These are phyloP conservation scores for Tephrocybe sp. DNA, from an alignment of 768 basidiomycete genomes.

Conservation along the genomic window DNA sequence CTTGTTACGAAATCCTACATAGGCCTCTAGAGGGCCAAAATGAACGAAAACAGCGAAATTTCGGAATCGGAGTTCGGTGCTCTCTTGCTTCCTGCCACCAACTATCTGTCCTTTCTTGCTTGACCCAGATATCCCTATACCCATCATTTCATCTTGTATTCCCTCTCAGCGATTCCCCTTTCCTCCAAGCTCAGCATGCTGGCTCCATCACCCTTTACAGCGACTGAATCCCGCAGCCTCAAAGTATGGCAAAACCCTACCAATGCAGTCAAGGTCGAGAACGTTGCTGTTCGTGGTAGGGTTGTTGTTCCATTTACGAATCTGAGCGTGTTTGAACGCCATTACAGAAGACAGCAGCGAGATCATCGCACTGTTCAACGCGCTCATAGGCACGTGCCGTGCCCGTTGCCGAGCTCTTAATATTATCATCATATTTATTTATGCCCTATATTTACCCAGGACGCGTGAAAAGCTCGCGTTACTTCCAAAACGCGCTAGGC, in stretches of 20 bases:
- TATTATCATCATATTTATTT: not conserved
- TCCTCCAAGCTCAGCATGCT: constrained; percentile 11
- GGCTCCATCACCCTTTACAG: constrained; percentile 10
- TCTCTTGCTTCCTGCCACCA: constrained; percentile 19
- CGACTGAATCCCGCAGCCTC: constrained; percentile 28
- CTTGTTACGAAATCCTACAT: too few species aligned
- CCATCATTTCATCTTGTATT: constrained; percentile 18
- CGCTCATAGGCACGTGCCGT: constrained; percentile 47
- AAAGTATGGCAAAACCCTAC: constrained; percentile 28
- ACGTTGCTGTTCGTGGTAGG: constrained; percentile 41
- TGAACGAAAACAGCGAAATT: not conserved
- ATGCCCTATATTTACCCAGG: too few species aligned
- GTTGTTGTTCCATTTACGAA: not conserved
- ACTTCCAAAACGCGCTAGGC: constrained; percentile 36
- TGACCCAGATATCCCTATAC: constrained; percentile 12
- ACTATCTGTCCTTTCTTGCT: constrained; percentile 19
- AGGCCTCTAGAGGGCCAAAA: too few species aligned
- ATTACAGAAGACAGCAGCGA: constrained; percentile 38
- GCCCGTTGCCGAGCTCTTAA: not conserved
- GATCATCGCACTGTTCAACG: constrained; percentile 56
- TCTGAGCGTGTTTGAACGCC: not conserved
- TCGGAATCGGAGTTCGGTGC: constrained; percentile 16
- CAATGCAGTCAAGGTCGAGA: constrained; percentile 51
- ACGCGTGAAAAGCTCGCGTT: constrained; percentile 48
- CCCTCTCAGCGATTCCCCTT: constrained; percentile 19